Evolutionary conservation across 495 filamentous ascomycete genomes (phyloP).

Genomic region (Astrocystis sublimbata): DNA sequence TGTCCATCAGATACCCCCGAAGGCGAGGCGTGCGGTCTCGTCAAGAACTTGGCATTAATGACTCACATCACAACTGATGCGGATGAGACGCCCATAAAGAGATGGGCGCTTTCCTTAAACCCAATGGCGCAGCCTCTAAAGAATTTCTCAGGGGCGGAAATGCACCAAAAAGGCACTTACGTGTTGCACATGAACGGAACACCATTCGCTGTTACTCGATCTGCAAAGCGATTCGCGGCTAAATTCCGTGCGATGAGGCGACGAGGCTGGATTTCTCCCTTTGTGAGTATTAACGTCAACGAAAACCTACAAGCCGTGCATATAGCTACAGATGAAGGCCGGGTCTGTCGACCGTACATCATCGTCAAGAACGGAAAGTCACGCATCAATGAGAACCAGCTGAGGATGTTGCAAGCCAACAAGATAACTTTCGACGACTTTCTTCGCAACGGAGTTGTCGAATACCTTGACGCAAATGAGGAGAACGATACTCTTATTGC

Average conservation of each 20-base stretch:
- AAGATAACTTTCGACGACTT: conserved; percentile 91
- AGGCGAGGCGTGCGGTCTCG: conserved; percentile 95
- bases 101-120: conserved; percentile 80
- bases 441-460: conserved; percentile 80
- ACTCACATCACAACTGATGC: conserved; percentile 97
- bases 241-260: conserved; percentile 82
- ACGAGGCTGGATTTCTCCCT: conserved; percentile 86
- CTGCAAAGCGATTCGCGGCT: conserved; percentile 79
- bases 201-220: conserved; percentile 76
- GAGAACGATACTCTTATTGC: conserved; percentile 95
- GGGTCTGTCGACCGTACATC: conserved; percentile 93
- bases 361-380: conserved; percentile 85
- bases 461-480: conserved; percentile 97
- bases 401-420: conserved; percentile 76
- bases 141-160: conserved; percentile 71
- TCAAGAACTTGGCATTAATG: conserved; percentile 98
- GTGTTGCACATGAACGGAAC: conserved; percentile 95
- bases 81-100: conserved; percentile 82
- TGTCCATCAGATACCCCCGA: conserved; percentile 97
- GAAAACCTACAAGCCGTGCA: conserved; percentile 88
- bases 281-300: conserved; percentile 94
- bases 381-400: conserved; percentile 70
- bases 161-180: conserved; percentile 80
- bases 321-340: conserved; percentile 93
- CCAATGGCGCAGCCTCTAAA: conserved; percentile 53